Evolutionary conservation across 345 rosid species (phyloP).

Genomic region (Dipteronia dyeriana): DNA sequence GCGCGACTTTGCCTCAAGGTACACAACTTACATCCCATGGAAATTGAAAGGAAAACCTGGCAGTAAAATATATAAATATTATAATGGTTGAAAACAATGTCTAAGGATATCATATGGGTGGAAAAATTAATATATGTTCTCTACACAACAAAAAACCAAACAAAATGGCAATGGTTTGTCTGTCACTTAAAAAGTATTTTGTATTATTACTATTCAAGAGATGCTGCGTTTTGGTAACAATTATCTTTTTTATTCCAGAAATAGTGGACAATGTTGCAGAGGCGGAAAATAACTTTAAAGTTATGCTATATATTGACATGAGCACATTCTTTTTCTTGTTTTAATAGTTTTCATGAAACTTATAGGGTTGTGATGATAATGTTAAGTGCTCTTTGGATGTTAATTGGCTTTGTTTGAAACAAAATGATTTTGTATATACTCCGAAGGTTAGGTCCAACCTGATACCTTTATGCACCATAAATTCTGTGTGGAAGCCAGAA

Average conservation of each 20-base stretch:
- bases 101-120: neutral
- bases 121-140: neutral
- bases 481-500: neutral
- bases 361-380: neutral
- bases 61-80: neutral
- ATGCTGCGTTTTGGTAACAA: neutral
- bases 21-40: conserved; percentile 6
- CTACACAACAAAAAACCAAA: neutral
- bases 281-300: neutral
- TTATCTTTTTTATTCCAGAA: neutral
- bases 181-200: neutral
- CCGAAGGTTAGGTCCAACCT: neutral
- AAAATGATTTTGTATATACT: neutral
- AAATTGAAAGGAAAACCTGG: neutral
- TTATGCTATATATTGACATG: neutral
- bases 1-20: conserved; percentile 91
- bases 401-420: neutral
- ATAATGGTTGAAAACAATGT: neutral
- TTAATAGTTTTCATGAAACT: neutral
- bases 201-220: neutral
- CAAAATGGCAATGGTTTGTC: neutral
- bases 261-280: neutral
- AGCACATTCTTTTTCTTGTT: neutral
- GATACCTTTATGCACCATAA: neutral
- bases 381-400: neutral